Evolutionary conservation across 2,329 filamentous ascomycete species (phyloP).

Genomic region (Fusarium equiseti): DNA sequence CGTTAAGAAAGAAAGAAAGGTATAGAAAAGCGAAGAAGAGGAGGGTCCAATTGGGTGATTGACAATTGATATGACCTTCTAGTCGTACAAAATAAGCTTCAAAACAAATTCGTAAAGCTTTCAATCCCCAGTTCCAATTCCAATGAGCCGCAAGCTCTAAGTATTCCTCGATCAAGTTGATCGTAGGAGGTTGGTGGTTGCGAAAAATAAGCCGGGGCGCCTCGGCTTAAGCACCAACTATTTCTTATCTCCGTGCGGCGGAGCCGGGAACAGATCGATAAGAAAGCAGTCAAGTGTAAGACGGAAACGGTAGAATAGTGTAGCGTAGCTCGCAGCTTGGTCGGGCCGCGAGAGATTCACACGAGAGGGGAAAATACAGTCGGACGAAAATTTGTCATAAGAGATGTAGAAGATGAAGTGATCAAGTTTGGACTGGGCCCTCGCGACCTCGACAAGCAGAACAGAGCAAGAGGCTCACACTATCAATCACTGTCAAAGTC

Average conservation of each 20-base stretch:
- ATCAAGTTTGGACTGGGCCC: slow-evolving; percentile 31
- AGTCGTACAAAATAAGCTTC: slow-evolving; percentile 13
- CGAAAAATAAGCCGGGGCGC: slow-evolving; percentile 43
- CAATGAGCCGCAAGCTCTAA: slow-evolving; percentile 32
- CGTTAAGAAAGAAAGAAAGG: slow-evolving; percentile 21
- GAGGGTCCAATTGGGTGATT: slow-evolving; percentile 34
- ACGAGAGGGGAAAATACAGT: slow-evolving; percentile 7
- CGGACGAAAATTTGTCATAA: slow-evolving; percentile 1
- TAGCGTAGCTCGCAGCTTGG: slow-evolving; percentile 43
- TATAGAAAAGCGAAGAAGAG: slow-evolving; percentile 12
- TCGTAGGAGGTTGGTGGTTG: slow-evolving; percentile 39
- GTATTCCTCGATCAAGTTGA: slow-evolving; percentile 30
- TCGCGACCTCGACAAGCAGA: slow-evolving; percentile 49
- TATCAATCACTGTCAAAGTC: slow-evolving; percentile 18
- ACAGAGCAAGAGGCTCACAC: slow-evolving; percentile 39
- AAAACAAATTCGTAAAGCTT: neutral
- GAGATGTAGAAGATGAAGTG: slow-evolving; percentile 26
- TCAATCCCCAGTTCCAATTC: slow-evolving; percentile 19
- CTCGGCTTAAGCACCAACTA: slow-evolving; percentile 43
- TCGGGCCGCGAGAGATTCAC: slow-evolving; percentile 46
- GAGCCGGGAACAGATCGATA: slow-evolving; percentile 28
- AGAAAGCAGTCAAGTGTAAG: slow-evolving; percentile 5
- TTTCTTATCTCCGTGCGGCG: slow-evolving; percentile 38
- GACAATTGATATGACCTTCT: slow-evolving; percentile 2
- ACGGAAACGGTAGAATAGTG: slow-evolving; percentile 7